Base-by-base conservation (phyloP, 2,329 filamentous ascomycete species). In the Apiospora saccharicola region DNA sequence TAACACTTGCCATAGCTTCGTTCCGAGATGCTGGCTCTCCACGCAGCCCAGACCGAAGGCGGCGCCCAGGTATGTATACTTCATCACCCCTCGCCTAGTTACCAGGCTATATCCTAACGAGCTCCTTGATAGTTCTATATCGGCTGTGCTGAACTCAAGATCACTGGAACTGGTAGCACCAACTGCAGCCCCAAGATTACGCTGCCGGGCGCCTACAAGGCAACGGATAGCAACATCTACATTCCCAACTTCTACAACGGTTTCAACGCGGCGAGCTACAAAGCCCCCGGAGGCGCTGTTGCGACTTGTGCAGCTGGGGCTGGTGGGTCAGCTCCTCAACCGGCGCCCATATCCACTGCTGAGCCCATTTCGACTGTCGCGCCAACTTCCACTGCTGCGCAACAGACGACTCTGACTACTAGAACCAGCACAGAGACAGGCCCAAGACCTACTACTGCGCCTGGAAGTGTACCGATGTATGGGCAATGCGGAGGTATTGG, bases 1-100 rank as follows among this genome's bases (percentile, higher is more conserved):
- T 64, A 24, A 64, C 34, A 64, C 34, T 64, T 22, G 57, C 10
- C 41, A 69, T 43, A 80, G 78, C 77, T 81, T 71, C 80, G 80
- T 34, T 81, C 79, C 37, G 80, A 82, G 73, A 82, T 81, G 80
- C 69, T 80, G 64, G 79, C 80, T 37, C 77, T 82, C 7, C 80
- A 82, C 69, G 79, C 73, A 12, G 72, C 79, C 10, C 76, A 79
- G 68, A 76, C 73, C 4, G 49, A 78, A 44, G 79, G 75, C 1
- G 79, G 78, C 16, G 79, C 79, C 12, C 80, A 81, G 73, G 68
- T 70, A 70, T 41, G 68, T 14, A 47, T n/a, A 34, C 10, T 16
- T 6, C 13, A 46, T 57, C 8, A 8, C 16, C 22, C 43, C 22
- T 34, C 24, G 43, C 14, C 12, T 24, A n/a, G 8, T 64, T 41